These are phyloP conservation scores for Mycena indigotica DNA, from an alignment of 768 basidiomycete genomes.

Conservation along the genomic window DNA sequence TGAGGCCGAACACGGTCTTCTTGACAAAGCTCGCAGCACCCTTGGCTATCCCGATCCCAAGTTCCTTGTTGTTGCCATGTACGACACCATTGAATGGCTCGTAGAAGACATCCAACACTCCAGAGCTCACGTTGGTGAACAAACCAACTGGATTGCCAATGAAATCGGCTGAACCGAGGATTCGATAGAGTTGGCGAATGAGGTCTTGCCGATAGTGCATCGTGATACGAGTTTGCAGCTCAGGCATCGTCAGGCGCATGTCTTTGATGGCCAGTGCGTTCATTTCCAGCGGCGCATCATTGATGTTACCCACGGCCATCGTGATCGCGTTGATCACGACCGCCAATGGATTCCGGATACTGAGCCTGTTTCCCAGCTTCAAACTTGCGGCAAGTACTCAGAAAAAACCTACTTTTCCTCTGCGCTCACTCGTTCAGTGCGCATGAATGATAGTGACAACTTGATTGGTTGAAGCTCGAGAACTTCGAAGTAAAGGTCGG, in stretches of 20 bases:
- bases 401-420: conserved; percentile 80
- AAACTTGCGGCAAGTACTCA: too few species aligned
- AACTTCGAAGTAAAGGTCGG: conserved; percentile 92
- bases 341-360: conserved; percentile 86
- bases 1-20: conserved; percentile 96
- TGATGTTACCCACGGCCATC: conserved; percentile 96
- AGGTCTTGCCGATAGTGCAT: conserved; percentile 95
- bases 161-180: conserved; percentile 98
- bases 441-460: conserved; percentile 93
- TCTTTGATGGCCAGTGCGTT: conserved; percentile 95
- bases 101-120: conserved; percentile 97
- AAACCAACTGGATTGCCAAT: conserved; percentile 95
- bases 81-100: conserved; percentile 97
- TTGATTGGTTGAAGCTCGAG: conserved; percentile 93
- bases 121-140: conserved; percentile 97
- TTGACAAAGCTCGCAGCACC: conserved; percentile 98
- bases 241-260: conserved; percentile 83
- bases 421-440: conserved; percentile 89
- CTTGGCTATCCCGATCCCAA: conserved; percentile 94
- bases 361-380: conserved; percentile 50
- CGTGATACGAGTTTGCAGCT: conserved; percentile 79
- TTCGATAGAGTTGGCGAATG: conserved; percentile 90
- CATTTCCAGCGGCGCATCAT: conserved; percentile 91
- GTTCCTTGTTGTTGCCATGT: conserved; percentile 90
- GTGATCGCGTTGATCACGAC: conserved; percentile 93